phyloP scores from a whole-genome alignment of 495 filamentous ascomycete species.

The Penicillium parvum region DNA sequence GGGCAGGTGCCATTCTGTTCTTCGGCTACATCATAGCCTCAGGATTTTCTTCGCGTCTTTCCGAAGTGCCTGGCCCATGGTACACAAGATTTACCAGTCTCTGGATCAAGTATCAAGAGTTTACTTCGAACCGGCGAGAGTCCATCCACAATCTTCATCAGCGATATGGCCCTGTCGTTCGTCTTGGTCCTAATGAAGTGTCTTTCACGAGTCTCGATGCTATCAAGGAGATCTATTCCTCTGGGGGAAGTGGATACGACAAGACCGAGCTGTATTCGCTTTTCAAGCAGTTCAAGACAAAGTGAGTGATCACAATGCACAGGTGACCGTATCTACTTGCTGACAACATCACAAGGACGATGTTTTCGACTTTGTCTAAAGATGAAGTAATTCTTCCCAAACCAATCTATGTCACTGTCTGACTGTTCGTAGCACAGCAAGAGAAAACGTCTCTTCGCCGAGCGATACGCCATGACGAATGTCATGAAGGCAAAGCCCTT shows the following conservation, averaged over 20 bases:
- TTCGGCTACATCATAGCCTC: constrained; percentile 6
- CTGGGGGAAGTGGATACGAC: constrained; percentile 61
- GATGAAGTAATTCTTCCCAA: constrained; percentile 34
- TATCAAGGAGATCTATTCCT: constrained; percentile 63
- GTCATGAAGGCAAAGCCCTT: constrained; percentile 50
- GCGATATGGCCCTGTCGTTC: constrained; percentile 52
- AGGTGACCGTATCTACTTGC: neutral
- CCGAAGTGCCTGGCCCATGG: constrained; percentile 49
- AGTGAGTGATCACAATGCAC: neutral
- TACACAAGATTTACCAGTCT: constrained; percentile 49
- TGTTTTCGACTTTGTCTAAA: constrained; percentile 58
- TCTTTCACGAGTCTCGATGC: constrained; percentile 54
- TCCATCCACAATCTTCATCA: constrained; percentile 54
- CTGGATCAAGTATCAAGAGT: constrained; percentile 54
- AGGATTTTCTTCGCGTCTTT: constrained; percentile 11
- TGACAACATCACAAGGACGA: constrained; percentile 41
- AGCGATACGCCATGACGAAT: constrained; percentile 64
- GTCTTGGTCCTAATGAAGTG: constrained; percentile 57
- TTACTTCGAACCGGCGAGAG: constrained; percentile 47
- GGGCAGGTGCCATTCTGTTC: constrained; percentile 10
- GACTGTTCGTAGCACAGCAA: constrained; percentile 46
- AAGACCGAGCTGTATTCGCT: constrained; percentile 65
- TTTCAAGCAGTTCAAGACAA: constrained; percentile 46
- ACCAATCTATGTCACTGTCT: neutral
- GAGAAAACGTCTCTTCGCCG: constrained; percentile 56